These are phyloP conservation scores for Phytophthora cryptogea DNA, from an alignment of 352 stramenopile genomes.

Conservation along the genomic window DNA sequence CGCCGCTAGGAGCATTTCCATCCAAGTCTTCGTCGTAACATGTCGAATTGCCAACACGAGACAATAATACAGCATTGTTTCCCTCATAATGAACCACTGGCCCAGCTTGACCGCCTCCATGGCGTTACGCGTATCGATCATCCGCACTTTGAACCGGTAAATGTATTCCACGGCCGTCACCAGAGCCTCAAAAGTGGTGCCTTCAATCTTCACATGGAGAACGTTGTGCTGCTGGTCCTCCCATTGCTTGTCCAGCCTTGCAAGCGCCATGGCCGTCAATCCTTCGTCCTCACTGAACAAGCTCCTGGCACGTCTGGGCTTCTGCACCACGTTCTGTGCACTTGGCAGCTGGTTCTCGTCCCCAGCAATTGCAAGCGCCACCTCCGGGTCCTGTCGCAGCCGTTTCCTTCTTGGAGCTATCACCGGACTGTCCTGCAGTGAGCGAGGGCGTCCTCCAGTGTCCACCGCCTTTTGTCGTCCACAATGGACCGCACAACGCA, in stretches of 20 bases:
- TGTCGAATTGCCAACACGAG: conserved; percentile 38
- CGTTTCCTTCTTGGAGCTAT: conserved; percentile 26
- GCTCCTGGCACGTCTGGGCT: conserved; percentile 18
- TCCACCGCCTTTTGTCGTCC: neutral
- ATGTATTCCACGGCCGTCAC: conserved; percentile 66
- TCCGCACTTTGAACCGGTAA: conserved; percentile 45
- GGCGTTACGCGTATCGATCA: conserved; percentile 38
- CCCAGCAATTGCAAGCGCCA: neutral
- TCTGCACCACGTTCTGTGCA: conserved; percentile 9
- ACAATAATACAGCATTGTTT: conserved; percentile 47
- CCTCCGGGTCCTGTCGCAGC: conserved; percentile 13
- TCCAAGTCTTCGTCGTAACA: conserved; percentile 49
- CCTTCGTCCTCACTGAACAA: conserved; percentile 26
- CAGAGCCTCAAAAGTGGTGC: conserved; percentile 40
- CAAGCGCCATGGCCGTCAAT: neutral
- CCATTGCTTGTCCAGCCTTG: neutral
- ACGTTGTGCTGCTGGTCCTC: conserved; percentile 5
- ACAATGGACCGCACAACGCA: conserved; percentile 19
- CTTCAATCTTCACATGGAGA: conserved; percentile 51
- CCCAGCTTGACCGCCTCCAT: conserved; percentile 47
- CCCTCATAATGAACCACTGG: conserved; percentile 44
- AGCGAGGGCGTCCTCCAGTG: conserved; percentile 1
- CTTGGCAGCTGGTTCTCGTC: conserved; percentile 18
- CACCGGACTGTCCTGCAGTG: conserved; percentile 9
- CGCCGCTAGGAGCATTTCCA: conserved; percentile 41